Conservation (phyloP, 768 basidiomycete species). For the Pisolithus microcarpus region DNA sequence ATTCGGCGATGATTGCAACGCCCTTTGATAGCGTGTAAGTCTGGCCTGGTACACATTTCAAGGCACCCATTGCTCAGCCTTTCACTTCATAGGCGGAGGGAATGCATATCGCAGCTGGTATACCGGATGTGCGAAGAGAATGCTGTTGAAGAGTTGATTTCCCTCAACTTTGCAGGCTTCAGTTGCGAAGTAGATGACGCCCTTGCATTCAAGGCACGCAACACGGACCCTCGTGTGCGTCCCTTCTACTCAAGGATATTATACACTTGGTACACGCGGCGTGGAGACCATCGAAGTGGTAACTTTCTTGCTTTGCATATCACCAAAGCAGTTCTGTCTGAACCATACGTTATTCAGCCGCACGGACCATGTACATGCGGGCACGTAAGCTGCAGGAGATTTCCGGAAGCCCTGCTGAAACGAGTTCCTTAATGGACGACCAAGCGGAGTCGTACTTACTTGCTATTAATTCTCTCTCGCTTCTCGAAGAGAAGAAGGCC, state of each 20-base stretch:
- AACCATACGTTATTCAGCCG: conserved; percentile 48
- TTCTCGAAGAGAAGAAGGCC: conserved; percentile 73
- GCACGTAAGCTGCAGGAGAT: conserved; percentile 65
- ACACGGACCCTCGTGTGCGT: conserved; percentile 78
- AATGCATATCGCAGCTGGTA: conserved; percentile 74
- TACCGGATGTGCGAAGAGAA: conserved; percentile 90
- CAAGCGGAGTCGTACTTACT: conserved; percentile 78
- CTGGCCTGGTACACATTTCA: conserved; percentile 4
- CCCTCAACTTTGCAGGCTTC: conserved; percentile 79
- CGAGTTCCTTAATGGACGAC: conserved; percentile 48
- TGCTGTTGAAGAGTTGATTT: conserved; percentile 69
- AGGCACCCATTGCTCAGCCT: conserved; percentile 4
- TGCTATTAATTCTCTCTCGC: conserved; percentile 80
- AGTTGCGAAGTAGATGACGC: conserved; percentile 83
- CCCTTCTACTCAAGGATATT: conserved; percentile 87
- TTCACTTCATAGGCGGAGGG: conserved; percentile 55
- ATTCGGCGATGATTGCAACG: conserved; percentile 63
- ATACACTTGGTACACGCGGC: conserved; percentile 87
- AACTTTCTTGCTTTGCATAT: conserved; percentile 24
- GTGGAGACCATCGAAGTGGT: conserved; percentile 92
- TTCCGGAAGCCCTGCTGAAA: conserved; percentile 27
- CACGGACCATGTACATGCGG: conserved; percentile 88
- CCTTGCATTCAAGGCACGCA: conserved; percentile 87
- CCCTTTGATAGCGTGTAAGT: conserved; percentile 79
- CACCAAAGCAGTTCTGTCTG: conserved; percentile 10